Percentiles rank a stretch among this genome's conserved stretches.
Evolutionary conservation across 2,329 filamentous ascomycete species (phyloP).

Genomic region (Ceratocystis ficicola): DNA sequence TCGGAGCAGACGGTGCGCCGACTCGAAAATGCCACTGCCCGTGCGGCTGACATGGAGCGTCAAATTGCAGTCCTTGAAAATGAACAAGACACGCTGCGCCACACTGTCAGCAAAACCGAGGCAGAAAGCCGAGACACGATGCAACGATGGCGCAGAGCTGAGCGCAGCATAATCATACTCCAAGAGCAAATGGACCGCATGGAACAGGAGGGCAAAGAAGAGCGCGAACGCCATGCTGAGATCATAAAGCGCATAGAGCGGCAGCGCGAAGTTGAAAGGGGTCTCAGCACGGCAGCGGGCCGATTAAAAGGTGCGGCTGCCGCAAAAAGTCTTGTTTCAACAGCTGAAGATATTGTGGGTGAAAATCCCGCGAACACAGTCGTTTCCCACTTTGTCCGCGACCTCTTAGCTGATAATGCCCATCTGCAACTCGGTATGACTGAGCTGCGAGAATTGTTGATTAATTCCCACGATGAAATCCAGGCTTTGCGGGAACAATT

Average conservation of each 20-base stretch:
- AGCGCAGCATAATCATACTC: constrained; percentile 63
- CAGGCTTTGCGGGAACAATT: constrained; percentile 75
- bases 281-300: constrained; percentile 66
- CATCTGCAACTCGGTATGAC: constrained; percentile 85
- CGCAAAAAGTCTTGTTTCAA: constrained; percentile 42
- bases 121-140: constrained; percentile 69
- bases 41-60: constrained; percentile 66
- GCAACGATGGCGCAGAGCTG: constrained; percentile 73
- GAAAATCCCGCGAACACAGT: constrained; percentile 38
- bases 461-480: constrained; percentile 88
- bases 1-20: constrained; percentile 67
- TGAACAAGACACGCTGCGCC: constrained; percentile 64
- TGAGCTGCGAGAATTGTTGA: constrained; percentile 79
- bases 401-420: constrained; percentile 89
- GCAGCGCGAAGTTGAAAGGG: constrained; percentile 67
- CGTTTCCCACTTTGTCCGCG: constrained; percentile 91
- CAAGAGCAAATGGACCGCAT: constrained; percentile 83
- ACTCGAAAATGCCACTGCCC: constrained; percentile 58
- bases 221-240: constrained; percentile 70
- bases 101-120: constrained; percentile 51
- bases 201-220: constrained; percentile 68
- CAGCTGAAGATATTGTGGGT: constrained; percentile 10
- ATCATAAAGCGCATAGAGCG: constrained; percentile 73
- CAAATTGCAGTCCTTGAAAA: constrained; percentile 69
- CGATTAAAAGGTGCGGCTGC: constrained; percentile 72